Base-by-base conservation (phyloP, 1,284 basidiomycete species). In the Athelia sp. region DNA sequence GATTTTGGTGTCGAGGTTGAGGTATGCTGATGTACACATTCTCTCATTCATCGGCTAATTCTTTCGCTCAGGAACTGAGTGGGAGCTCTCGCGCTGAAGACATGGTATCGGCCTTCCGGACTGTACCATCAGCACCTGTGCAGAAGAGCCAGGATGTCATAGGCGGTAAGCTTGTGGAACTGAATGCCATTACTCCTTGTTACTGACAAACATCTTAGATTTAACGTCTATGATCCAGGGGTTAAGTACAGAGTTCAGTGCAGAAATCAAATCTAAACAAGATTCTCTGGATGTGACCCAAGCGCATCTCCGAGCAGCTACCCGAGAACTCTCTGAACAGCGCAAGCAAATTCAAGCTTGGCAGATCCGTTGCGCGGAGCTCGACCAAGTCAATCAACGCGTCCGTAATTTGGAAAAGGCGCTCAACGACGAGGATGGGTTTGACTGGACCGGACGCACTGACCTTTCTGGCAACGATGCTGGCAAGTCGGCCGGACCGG, bases 1-100 rank as follows among this genome's bases (percentile, higher is more conserved):
- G 96, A 99, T 66, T 99, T 94, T 64, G 94, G 94, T 17, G 81
- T 98, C 3, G 92, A 96, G 61, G 84, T 83, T 29, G 91, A 93
- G 75, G 93, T 91, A 80, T 62, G 11, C 8, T n/a, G n/a, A n/a
- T n/a, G 36, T n/a, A 40, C 36, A 8, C 36, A n/a, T n/a, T n/a
- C 14, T 14, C 50, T 15, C 42, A 26, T 46, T 13, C 23, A 15
- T 29, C 35, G 38, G 11, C 35, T 45, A 22, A 46, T 54, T 18
- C 24, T 45, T 38, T 57, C 17, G 19, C 53, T n/a, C 58, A 90
- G 82, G 87, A 92, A 54, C 67, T 90, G 43, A 82, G 75, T 48
- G 77, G 79, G 43, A 79, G 84, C 19, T 78, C 81, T 36, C 73
- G 84, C 50, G 81, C 84, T 11, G 91, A 97, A 57, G 88, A 90